A percentile compares a stretch with the other conserved stretches of the same genome.
Evolutionary conservation across 805 yeast genomes (phyloP).

Genomic region (Kodamaea neixiangensis): DNA sequence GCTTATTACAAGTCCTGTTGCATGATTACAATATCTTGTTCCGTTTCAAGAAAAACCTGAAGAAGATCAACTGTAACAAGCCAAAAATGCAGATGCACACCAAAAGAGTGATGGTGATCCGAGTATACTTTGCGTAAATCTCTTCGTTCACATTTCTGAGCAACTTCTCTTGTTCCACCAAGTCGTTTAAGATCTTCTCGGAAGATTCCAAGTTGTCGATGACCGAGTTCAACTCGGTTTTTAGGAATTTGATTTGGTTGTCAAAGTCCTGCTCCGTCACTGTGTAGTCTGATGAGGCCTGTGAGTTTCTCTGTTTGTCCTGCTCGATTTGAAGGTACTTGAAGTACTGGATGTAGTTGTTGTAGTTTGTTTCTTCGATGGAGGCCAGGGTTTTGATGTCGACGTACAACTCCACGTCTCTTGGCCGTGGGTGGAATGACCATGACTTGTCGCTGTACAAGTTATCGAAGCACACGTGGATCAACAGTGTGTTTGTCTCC

Average conservation of each 20-base stretch:
- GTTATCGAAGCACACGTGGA: slow-evolving; percentile 46
- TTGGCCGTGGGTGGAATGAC: slow-evolving; percentile 36
- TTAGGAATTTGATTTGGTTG: slow-evolving; percentile 27
- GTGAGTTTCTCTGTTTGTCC: slow-evolving; percentile 6
- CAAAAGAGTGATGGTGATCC: slow-evolving; percentile 27
- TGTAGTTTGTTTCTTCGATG: slow-evolving; percentile 38
- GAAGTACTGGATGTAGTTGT: slow-evolving; percentile 37
- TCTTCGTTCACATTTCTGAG: slow-evolving; percentile 41
- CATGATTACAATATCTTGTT: slow-evolving; percentile 21
- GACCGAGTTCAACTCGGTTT: slow-evolving; percentile 33
- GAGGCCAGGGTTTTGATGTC: slow-evolving; percentile 37
- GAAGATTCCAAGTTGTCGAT: slow-evolving; percentile 32
- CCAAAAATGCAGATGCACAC: slow-evolving; percentile 32
- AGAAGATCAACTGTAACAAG: slow-evolving; percentile 30
- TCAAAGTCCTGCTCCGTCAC: slow-evolving; percentile 37
- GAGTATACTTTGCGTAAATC: slow-evolving; percentile 37
- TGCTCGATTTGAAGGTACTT: slow-evolving; percentile 12
- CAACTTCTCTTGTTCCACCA: slow-evolving; percentile 35
- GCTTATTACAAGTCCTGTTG: neutral
- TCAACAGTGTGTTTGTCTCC: slow-evolving; percentile 20
- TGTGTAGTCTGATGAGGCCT: slow-evolving; percentile 15
- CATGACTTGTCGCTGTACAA: slow-evolving; percentile 43
- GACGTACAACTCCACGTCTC: slow-evolving; percentile 37
- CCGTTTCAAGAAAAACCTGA: slow-evolving; percentile 31
- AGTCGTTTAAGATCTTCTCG: slow-evolving; percentile 25